phyloP scores from a whole-genome alignment of 768 basidiomycete genomes.

The Rhodotorula paludigena region DNA sequence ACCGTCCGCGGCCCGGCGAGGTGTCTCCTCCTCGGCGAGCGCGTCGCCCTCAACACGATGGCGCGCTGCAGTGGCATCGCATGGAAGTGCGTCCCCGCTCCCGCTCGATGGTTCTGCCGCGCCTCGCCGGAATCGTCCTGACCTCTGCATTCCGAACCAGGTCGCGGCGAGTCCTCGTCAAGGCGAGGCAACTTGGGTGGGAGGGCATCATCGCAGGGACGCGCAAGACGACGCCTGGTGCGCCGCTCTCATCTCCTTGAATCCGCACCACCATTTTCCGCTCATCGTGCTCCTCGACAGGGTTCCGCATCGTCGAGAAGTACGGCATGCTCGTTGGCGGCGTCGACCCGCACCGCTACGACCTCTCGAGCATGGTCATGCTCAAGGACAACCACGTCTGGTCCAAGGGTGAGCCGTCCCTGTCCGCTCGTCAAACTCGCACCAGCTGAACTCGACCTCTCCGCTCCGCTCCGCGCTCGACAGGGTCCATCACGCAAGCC shows the following conservation, averaged over 20 bases:
- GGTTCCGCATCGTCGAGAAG: constrained; percentile 94
- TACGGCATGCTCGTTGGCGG: constrained; percentile 98
- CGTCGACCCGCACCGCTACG: constrained; percentile 88
- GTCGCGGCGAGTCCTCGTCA: constrained; percentile 72
- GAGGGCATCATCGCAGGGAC: constrained; percentile 88
- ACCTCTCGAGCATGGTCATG: constrained; percentile 99
- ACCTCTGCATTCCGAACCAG: too few species aligned
- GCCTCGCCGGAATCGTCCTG: too few species aligned
- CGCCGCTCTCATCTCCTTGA: neutral
- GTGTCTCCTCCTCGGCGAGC: constrained; percentile 81
- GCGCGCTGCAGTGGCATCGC: constrained; percentile 96
- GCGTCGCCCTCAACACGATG: constrained; percentile 85
- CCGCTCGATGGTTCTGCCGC: too few species aligned
- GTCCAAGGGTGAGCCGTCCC: constrained; percentile 68
- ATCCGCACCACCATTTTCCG: neutral
- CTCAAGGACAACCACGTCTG: constrained; percentile 99
- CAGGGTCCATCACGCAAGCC: constrained; percentile 86
- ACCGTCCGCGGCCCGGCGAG: constrained; percentile 86
- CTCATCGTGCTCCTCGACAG: constrained; percentile 46
- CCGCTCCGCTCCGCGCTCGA: too few species aligned
- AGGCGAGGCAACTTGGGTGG: constrained; percentile 72
- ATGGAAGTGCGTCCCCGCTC: constrained; percentile 80
- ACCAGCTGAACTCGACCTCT: neutral
- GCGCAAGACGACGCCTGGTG: constrained; percentile 88
- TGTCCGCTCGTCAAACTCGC: neutral